phyloP scores from a whole-genome alignment of 495 filamentous ascomycete genomes.

The Penicillium verhagenii region DNA sequence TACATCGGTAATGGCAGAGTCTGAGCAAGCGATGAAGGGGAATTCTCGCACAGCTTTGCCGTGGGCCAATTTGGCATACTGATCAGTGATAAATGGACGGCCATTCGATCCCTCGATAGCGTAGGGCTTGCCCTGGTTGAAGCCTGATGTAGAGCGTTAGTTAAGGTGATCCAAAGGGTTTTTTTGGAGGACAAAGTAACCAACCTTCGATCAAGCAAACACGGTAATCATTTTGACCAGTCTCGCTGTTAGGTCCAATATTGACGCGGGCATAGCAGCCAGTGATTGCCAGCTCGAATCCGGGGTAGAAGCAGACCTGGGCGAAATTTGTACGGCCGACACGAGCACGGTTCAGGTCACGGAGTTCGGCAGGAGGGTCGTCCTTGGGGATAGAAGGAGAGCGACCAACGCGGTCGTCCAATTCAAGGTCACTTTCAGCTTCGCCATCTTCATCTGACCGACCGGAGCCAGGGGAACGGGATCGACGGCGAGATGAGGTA shows the following conservation, averaged over 20 bases:
- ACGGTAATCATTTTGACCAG: constrained; percentile 71
- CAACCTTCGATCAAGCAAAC: constrained; percentile 83
- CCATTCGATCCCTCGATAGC: constrained; percentile 68
- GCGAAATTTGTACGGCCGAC: constrained; percentile 80
- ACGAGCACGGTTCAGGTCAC: constrained; percentile 76
- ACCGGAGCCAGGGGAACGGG: constrained; percentile 47
- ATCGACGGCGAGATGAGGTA: constrained; percentile 50
- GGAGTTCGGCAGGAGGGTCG: constrained; percentile 65
- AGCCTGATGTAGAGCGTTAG: constrained; percentile 49
- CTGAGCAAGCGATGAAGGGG: constrained; percentile 81
- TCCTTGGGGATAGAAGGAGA: constrained; percentile 46
- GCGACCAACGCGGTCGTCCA: constrained; percentile 54
- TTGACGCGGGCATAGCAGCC: constrained; percentile 80
- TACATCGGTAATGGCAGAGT: constrained; percentile 72
- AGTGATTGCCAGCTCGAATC: constrained; percentile 75
- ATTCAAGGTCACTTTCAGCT: constrained; percentile 77
- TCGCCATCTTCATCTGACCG: constrained; percentile 66
- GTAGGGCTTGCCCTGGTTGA: constrained; percentile 77
- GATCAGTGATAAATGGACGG: constrained; percentile 69
- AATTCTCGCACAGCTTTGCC: constrained; percentile 76
- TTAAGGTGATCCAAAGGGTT: neutral
- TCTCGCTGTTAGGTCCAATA: constrained; percentile 68
- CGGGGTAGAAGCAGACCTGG: constrained; percentile 85
- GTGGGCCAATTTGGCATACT: constrained; percentile 70
- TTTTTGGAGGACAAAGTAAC: no score